A percentile compares a stretch with the other conserved stretches of the same genome.
phyloP scores from a whole-genome alignment of 2,329 filamentous ascomycete species.

The Pseudomassariella vexata region DNA sequence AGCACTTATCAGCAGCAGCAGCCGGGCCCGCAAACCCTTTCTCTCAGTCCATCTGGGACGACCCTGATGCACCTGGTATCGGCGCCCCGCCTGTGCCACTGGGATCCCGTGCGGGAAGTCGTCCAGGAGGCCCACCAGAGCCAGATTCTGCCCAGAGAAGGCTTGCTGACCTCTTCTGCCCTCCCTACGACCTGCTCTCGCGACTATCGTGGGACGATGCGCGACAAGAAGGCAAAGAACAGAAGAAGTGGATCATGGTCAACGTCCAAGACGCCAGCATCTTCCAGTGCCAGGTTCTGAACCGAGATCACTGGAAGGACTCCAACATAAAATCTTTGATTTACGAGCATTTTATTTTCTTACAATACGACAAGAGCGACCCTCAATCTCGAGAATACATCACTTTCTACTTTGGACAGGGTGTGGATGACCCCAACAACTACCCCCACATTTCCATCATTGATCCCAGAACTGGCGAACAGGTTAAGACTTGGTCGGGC shows the following conservation, averaged over 20 bases:
- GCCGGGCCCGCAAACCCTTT: slow-evolving; percentile 23
- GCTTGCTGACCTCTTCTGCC: slow-evolving; percentile 89
- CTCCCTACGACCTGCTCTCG: slow-evolving; percentile 85
- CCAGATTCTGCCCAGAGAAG: slow-evolving; percentile 67
- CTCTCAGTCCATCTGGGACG: slow-evolving; percentile 25
- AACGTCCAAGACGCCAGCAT: slow-evolving; percentile 92
- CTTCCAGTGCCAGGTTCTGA: slow-evolving; percentile 91
- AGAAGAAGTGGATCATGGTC: slow-evolving; percentile 90
- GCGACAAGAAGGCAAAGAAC: slow-evolving; percentile 76
- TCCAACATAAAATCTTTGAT: slow-evolving; percentile 71
- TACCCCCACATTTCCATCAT: slow-evolving; percentile 96
- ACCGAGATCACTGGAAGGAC: slow-evolving; percentile 95
- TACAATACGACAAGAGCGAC: slow-evolving; percentile 89
- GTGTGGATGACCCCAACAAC: slow-evolving; percentile 75
- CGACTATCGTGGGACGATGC: slow-evolving; percentile 77
- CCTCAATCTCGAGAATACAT: slow-evolving; percentile 73
- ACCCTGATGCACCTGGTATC: slow-evolving; percentile 23
- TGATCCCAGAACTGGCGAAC: slow-evolving; percentile 91
- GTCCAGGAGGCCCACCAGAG: slow-evolving; percentile 12
- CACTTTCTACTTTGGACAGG: slow-evolving; percentile 78
- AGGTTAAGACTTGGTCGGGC: slow-evolving; percentile 94
- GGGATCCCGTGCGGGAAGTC: slow-evolving; percentile 13
- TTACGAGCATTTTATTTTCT: slow-evolving; percentile 87
- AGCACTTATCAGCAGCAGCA: too few relatives aligned
- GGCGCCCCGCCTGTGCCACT: slow-evolving; percentile 33